phyloP scores from a whole-genome alignment of 148 eudicot genomes.

The Heliamphora exappendiculata region DNA sequence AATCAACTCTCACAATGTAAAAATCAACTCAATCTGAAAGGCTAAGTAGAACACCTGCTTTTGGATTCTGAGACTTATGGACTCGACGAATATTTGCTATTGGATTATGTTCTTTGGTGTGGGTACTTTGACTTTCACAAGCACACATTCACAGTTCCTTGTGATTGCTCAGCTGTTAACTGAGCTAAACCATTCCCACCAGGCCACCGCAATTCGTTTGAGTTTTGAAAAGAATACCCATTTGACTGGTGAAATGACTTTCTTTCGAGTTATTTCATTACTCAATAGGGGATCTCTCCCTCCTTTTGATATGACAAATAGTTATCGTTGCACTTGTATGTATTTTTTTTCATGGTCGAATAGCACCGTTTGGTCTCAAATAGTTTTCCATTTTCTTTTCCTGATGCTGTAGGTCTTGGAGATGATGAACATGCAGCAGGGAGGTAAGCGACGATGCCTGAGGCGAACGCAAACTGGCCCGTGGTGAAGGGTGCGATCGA shows the following conservation, averaged over 20 bases:
- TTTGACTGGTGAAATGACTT: too few relatives aligned
- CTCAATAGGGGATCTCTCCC: too few relatives aligned
- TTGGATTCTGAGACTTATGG: not conserved
- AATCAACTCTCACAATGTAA: too few relatives aligned
- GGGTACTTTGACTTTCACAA: not conserved
- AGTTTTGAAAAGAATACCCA: too few relatives aligned
- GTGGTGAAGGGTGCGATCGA: constrained; percentile 45
- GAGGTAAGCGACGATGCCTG: constrained; percentile 49
- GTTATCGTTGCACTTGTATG: not conserved
- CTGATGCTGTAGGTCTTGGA: constrained; percentile 38
- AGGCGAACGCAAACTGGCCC: constrained; percentile 81
- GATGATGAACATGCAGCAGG: constrained; percentile 47
- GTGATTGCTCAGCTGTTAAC: too few relatives aligned
- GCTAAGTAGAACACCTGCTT: too few relatives aligned
- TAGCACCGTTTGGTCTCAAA: not conserved
- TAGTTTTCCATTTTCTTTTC: not conserved
- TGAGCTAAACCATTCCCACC: not conserved
- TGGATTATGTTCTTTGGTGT: not conserved
- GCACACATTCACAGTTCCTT: not conserved
- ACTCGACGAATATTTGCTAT: not conserved
- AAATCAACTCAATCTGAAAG: too few relatives aligned
- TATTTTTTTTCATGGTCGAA: not conserved
- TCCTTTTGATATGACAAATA: not conserved
- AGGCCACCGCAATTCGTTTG: too few relatives aligned
- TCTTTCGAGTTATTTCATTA: too few relatives aligned